These are phyloP conservation scores for Podospora conica DNA, from an alignment of 495 filamentous ascomycete species.

Conservation along the genomic window DNA sequence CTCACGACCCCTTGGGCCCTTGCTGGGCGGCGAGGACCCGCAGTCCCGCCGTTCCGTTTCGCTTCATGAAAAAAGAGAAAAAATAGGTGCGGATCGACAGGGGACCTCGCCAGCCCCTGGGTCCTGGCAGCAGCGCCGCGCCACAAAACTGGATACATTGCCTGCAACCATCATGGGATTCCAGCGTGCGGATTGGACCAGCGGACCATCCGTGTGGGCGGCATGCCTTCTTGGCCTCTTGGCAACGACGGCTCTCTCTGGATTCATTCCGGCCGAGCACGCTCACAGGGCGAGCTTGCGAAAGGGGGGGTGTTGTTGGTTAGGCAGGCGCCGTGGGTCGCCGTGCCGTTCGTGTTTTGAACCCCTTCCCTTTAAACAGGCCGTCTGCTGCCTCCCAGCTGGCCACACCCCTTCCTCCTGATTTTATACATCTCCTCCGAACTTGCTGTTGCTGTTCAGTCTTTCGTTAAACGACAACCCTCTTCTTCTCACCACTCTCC, in stretches of 20 bases:
- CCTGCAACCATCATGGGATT: not conserved
- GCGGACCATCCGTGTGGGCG: not conserved
- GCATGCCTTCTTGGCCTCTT: conserved; percentile 3
- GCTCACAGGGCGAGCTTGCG: not conserved
- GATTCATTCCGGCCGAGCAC: not conserved
- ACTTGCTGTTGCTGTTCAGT: conserved; percentile 8
- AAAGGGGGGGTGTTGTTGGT: not conserved
- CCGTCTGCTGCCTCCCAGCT: conserved; percentile 3
- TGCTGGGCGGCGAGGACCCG: not conserved
- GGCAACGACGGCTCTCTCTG: conserved; percentile 1
- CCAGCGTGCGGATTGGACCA: not conserved
- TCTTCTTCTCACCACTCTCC: conserved; percentile 3
- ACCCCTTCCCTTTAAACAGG: conserved; percentile 1
- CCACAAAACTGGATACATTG: conserved; percentile 14
- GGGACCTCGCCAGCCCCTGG: conserved; percentile 1
- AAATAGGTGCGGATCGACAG: not conserved
- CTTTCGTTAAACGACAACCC: conserved; percentile 12
- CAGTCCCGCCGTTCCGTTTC: not conserved
- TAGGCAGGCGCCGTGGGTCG: not conserved
- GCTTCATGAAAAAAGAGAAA: not conserved
- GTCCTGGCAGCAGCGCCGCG: not conserved
- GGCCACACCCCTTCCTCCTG: not conserved
- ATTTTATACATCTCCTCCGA: conserved; percentile 6
- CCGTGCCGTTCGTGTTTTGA: not conserved
- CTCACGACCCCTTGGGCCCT: too few relatives aligned